Base-by-base conservation (phyloP, 306 rosid species). In the Vachellia pachyceras region DNA sequence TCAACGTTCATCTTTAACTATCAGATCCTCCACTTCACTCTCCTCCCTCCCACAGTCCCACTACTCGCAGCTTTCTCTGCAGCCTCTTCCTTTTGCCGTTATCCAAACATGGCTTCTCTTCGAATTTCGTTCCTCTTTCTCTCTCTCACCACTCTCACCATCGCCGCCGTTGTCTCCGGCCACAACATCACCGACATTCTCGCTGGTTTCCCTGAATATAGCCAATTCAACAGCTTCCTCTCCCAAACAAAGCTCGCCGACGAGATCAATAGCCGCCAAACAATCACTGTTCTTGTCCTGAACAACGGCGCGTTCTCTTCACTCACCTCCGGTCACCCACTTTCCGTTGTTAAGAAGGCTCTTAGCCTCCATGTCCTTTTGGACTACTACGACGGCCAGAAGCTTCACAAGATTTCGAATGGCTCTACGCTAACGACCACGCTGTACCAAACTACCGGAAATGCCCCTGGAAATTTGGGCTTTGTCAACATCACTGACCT, bases 111-210 rank as follows among this genome's bases (percentile, higher is more conserved):
- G 99, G 90, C 40, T 75, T 14, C 58, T 2, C 3, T 74, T 17
- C 50, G 40, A 20, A 22, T 47, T 63, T 11, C 79, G 57, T 12
- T 81, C 54, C 68, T 86, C 79, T 25, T 84, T 29, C 67, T 83
- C 44, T 2, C 76, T 39, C 44, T 85, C 81, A 5, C 76, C 7
- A 11, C 78, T 20, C 18, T 82, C 13, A 15, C 83, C 63, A 0
- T 77, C 22, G 17, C 76, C 55, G 73, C 88, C 88, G 54, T 74
- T 45, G 79, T 75, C 87, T 82, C 94, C 52, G 97, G 89, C 86
- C 99, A 95, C 89, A 93, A 95, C 84, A 95, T 95, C 89, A 93
- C 99, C 69, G 92, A 76, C 36, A 91, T 95, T 55, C 99, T 95
- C 72, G 67, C 88, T 0, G 88, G 55, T 40, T 65, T 69, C 76